Evolutionary conservation across 1,139 yeast genomes (phyloP).

Genomic region (Torulaspora pretoriensis): DNA sequence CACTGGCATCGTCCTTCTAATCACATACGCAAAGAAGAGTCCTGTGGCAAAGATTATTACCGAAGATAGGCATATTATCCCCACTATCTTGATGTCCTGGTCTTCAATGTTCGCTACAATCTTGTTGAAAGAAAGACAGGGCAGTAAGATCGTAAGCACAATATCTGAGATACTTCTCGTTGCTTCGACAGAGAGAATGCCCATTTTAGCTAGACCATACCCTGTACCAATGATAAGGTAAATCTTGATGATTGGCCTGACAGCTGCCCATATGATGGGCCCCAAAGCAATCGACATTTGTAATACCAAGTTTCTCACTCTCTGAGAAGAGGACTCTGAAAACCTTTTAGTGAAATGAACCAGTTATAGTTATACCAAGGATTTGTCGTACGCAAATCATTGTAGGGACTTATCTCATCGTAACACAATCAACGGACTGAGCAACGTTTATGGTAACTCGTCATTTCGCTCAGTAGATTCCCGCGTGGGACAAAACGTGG

Average conservation of each 20-base stretch:
- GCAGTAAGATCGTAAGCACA: slow-evolving; percentile 66
- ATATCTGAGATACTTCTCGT: slow-evolving; percentile 68
- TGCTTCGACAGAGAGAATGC: slow-evolving; percentile 70
- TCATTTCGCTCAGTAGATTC: not conserved
- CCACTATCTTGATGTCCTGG: slow-evolving; percentile 70
- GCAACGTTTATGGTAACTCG: not conserved
- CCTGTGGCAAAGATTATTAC: slow-evolving; percentile 35
- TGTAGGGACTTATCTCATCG: not conserved
- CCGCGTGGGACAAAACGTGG: slow-evolving; percentile 4
- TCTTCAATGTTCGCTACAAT: slow-evolving; percentile 69
- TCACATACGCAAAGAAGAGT: slow-evolving; percentile 29
- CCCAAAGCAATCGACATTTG: slow-evolving; percentile 49
- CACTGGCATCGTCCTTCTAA: slow-evolving; percentile 39
- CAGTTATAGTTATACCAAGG: not conserved
- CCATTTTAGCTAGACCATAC: slow-evolving; percentile 56
- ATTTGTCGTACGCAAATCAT: not conserved
- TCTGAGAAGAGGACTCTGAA: too few species aligned
- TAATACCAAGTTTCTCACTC: not conserved
- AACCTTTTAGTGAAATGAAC: not conserved
- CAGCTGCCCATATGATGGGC: slow-evolving; percentile 71
- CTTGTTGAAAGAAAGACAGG: slow-evolving; percentile 75
- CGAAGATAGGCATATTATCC: slow-evolving; percentile 56
- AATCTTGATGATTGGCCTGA: slow-evolving; percentile 87
- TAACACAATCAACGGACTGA: not conserved
- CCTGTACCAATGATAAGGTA: slow-evolving; percentile 78